phyloP scores from a whole-genome alignment of 2,329 filamentous ascomycete species.

The Xylariaceae sp. region DNA sequence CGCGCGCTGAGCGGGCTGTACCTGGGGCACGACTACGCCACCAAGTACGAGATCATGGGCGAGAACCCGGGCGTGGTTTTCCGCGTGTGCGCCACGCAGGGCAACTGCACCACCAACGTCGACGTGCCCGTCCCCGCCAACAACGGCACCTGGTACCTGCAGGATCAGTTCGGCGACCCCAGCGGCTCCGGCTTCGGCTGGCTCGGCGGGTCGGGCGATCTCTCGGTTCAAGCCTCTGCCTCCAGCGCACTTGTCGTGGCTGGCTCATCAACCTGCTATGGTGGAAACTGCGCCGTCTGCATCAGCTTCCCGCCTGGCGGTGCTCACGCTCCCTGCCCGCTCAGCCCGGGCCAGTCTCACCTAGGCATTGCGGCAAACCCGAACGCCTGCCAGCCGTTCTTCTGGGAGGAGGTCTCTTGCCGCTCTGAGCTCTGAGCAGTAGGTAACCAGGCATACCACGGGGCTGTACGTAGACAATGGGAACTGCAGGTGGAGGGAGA shows the following conservation, averaged over 20 bases:
- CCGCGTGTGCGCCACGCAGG: conserved; percentile 10
- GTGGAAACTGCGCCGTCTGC: conserved; percentile 13
- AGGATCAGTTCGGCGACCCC: conserved; percentile 13
- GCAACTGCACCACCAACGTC: conserved; percentile 3
- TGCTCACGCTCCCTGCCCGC: conserved; percentile 9
- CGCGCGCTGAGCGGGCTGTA: conserved; percentile 10
- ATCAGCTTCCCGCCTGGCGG: conserved; percentile 12
- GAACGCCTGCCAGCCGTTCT: conserved; percentile 12
- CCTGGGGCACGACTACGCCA: conserved; percentile 11
- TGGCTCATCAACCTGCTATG: conserved; percentile 11
- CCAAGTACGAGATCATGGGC: conserved; percentile 12
- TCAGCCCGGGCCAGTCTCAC: conserved; percentile 12
- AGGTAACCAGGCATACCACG: no score
- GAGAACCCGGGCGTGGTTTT: conserved; percentile 15
- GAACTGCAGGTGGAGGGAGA: no score
- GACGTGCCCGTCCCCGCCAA: conserved; percentile 6
- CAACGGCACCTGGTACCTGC: conserved; percentile 12
- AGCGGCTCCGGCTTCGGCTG: conserved; percentile 11
- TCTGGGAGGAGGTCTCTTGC: conserved; percentile 9
- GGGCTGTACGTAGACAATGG: no score
- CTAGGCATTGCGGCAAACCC: conserved; percentile 7
- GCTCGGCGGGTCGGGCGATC: conserved; percentile 11
- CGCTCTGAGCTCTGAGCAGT: no score
- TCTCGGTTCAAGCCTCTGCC: conserved; percentile 7
- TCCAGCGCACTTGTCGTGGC: conserved; percentile 5